Conservation (phyloP, 768 basidiomycete species). For the Leccinum uliginosum region DNA sequence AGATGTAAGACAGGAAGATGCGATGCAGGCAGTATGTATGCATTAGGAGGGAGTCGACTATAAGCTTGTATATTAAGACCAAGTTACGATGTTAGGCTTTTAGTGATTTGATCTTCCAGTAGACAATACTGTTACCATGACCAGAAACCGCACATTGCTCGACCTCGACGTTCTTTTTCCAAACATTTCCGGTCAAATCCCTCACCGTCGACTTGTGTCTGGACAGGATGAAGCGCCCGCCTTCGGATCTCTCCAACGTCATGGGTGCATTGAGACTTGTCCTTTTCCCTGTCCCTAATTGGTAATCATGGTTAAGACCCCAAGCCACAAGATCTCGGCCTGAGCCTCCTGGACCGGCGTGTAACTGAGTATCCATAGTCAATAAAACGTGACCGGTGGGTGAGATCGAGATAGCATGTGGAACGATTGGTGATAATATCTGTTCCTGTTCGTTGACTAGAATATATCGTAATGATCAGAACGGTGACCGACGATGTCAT, state of each 20-base stretch:
- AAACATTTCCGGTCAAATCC: slow-evolving; percentile 57
- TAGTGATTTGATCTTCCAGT: slow-evolving; percentile 53
- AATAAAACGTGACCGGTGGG: slow-evolving; percentile 74
- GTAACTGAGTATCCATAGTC: slow-evolving; percentile 58
- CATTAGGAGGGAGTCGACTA: too few species aligned
- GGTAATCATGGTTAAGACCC: slow-evolving; percentile 71
- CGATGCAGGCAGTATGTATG: too few species aligned
- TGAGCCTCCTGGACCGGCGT: slow-evolving; percentile 43
- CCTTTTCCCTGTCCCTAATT: slow-evolving; percentile 73
- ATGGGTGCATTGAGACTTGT: slow-evolving; percentile 53
- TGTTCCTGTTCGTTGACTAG: slow-evolving; percentile 62
- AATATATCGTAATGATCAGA: slow-evolving; percentile 9
- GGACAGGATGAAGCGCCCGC: slow-evolving; percentile 56
- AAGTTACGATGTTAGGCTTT: background rate
- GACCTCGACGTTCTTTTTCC: slow-evolving; percentile 56
- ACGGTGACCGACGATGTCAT: background rate
- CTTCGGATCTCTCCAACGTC: slow-evolving; percentile 46
- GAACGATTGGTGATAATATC: slow-evolving; percentile 59
- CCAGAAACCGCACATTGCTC: slow-evolving; percentile 64
- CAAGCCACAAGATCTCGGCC: slow-evolving; percentile 68
- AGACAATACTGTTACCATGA: slow-evolving; percentile 59
- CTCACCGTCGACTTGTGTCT: slow-evolving; percentile 47
- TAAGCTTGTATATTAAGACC: background rate
- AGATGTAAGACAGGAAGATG: too few species aligned
- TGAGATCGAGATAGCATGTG: slow-evolving; percentile 61